These are phyloP conservation scores for Cladophialophora exuberans DNA, from an alignment of 2,329 filamentous ascomycete genomes.

Conservation along the genomic window DNA sequence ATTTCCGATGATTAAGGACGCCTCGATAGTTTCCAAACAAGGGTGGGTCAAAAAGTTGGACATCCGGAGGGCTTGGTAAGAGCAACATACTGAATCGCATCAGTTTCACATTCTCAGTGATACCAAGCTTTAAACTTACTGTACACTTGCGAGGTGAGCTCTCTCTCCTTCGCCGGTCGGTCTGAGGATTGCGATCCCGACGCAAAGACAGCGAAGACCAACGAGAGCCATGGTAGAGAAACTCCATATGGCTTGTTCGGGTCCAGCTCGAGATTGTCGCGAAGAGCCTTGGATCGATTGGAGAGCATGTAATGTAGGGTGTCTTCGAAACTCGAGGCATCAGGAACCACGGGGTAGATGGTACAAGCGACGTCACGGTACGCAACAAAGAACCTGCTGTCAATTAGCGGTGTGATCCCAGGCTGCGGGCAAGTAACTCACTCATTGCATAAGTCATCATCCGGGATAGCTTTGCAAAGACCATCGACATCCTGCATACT, in stretches of 20 bases:
- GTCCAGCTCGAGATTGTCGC: constrained; percentile 30
- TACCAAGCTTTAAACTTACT: constrained; percentile 42
- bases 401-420: neutral
- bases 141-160: constrained; percentile 67
- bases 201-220: constrained; percentile 65
- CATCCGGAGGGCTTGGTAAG: constrained; percentile 66
- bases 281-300: constrained; percentile 51
- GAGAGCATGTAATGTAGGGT: constrained; percentile 58
- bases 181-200: constrained; percentile 65
- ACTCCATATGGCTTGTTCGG: constrained; percentile 62
- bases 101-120: neutral
- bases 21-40: constrained; percentile 64
- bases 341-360: constrained; percentile 64
- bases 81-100: constrained; percentile 58
- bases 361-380: constrained; percentile 63
- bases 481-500: constrained; percentile 61
- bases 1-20: constrained; percentile 64
- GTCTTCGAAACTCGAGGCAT: constrained; percentile 58
- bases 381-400: constrained; percentile 55
- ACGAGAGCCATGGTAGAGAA: constrained; percentile 58
- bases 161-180: constrained; percentile 61
- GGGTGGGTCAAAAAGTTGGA: constrained; percentile 67
- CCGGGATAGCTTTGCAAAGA: constrained; percentile 61
- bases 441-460: constrained; percentile 60
- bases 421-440: constrained; percentile 34